Evolutionary conservation across 78 protist species (phyloP).

Genomic region (Dictyostelium brefeldianum): DNA sequence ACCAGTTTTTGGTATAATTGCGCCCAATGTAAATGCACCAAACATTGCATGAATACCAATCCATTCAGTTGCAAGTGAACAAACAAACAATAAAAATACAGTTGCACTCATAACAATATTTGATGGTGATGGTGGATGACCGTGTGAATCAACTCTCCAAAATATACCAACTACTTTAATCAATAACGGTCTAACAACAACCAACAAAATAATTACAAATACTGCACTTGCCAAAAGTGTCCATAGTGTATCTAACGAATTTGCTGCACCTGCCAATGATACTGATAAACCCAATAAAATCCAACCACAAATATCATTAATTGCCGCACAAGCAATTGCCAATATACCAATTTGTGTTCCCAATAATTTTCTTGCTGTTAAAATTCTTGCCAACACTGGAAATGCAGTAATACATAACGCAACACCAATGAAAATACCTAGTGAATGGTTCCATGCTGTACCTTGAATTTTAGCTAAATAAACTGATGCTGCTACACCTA

Average conservation of each 20-base stretch:
- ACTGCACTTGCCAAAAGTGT: conserved; percentile 37
- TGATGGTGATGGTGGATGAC: conserved; percentile 54
- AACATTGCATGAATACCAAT: conserved; percentile 88
- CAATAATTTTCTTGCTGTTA: conserved; percentile 57
- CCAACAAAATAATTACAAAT: conserved; percentile 47
- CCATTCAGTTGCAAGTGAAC: conserved; percentile 67
- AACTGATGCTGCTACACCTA: conserved; percentile 67
- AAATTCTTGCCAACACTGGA: conserved; percentile 79
- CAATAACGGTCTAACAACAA: conserved; percentile 34
- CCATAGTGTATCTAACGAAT: conserved; percentile 53
- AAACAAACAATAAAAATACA: conserved; percentile 8
- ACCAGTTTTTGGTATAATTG: conserved; percentile 61
- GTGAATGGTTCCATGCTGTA: conserved; percentile 52
- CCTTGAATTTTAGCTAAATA: conserved; percentile 61
- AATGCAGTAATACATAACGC: conserved; percentile 86
- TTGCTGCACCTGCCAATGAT: conserved; percentile 41
- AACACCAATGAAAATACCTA: conserved; percentile 79
- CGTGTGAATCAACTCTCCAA: conserved; percentile 27
- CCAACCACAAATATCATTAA: conserved; percentile 84
- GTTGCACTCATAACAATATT: conserved; percentile 34
- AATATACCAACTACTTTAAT: background rate
- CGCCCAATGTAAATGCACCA: conserved; percentile 84
- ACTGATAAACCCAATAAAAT: conserved; percentile 67
- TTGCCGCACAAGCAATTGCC: conserved; percentile 76
- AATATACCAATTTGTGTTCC: conserved; percentile 66